phyloP scores from a whole-genome alignment of 306 rosid genomes.

The Pyrus bretschneideri region DNA sequence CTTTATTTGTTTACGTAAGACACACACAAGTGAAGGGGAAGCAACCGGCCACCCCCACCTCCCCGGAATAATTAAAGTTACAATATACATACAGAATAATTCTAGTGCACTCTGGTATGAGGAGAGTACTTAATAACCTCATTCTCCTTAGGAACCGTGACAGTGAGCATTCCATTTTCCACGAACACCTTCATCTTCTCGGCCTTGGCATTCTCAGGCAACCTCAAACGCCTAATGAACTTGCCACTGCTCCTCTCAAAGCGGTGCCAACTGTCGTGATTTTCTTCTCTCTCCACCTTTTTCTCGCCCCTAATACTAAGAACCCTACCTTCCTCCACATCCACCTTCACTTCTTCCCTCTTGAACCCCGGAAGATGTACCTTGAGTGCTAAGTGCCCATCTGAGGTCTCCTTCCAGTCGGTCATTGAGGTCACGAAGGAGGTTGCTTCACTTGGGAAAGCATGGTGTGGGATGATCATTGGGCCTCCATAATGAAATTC shows the following conservation, averaged over 20 bases:
- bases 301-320: slow-evolving; percentile 38
- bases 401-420: slow-evolving; percentile 40
- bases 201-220: slow-evolving; percentile 36
- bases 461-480: background rate
- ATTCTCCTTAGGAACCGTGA: slow-evolving; percentile 40
- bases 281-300: slow-evolving; percentile 30
- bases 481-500: background rate
- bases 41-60: too few species aligned
- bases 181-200: slow-evolving; percentile 29
- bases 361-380: slow-evolving; percentile 37
- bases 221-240: slow-evolving; percentile 29
- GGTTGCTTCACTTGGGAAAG: slow-evolving; percentile 15
- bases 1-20: background rate
- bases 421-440: slow-evolving; percentile 9
- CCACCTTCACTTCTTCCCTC: slow-evolving; percentile 39
- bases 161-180: slow-evolving; percentile 42
- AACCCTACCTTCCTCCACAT: slow-evolving; percentile 32
- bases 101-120: slow-evolving; percentile 1
- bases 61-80: too few species aligned
- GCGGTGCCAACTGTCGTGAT: slow-evolving; percentile 20
- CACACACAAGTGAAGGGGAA: background rate
- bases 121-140: background rate
- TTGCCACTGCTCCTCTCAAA: slow-evolving; percentile 27
- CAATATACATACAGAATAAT: background rate
- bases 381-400: slow-evolving; percentile 23